These are phyloP conservation scores for Camellia granthamiana DNA, from an alignment of 148 eudicot species.

Conservation along the genomic window DNA sequence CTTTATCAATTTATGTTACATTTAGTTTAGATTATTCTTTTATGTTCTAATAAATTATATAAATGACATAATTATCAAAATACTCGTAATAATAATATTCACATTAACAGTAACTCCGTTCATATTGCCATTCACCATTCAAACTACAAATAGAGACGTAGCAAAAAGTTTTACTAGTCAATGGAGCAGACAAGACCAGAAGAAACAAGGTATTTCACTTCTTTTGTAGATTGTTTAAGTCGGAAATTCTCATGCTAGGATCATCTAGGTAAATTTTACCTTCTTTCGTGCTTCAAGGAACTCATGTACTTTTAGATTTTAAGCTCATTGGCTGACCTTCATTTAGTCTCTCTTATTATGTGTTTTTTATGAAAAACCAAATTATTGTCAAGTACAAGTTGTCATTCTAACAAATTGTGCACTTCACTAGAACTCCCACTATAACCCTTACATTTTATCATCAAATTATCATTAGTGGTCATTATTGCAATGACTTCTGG, in stretches of 20 bases:
- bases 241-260: background rate
- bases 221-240: background rate
- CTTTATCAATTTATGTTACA: no score
- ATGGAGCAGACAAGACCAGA: conserved; percentile 78
- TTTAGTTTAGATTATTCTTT: no score
- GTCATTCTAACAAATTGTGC: no score
- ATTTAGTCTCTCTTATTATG: background rate
- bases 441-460: background rate
- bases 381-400: background rate
- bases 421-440: background rate
- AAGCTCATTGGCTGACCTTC: background rate
- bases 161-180: conserved; percentile 73
- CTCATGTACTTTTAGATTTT: background rate
- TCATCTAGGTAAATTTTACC: background rate
- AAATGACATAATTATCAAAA: no score
- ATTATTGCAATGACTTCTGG: background rate
- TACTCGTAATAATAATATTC: no score
- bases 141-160: conserved; percentile 82
- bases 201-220: conserved; percentile 57
- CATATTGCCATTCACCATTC: conserved; percentile 94
- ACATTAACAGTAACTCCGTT: conserved; percentile 51
- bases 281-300: background rate
- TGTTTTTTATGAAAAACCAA: background rate
- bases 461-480: background rate
- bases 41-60: no score